Conservation (phyloP, 208 protist genomes). For the Wallacemonas collosoma region DNA sequence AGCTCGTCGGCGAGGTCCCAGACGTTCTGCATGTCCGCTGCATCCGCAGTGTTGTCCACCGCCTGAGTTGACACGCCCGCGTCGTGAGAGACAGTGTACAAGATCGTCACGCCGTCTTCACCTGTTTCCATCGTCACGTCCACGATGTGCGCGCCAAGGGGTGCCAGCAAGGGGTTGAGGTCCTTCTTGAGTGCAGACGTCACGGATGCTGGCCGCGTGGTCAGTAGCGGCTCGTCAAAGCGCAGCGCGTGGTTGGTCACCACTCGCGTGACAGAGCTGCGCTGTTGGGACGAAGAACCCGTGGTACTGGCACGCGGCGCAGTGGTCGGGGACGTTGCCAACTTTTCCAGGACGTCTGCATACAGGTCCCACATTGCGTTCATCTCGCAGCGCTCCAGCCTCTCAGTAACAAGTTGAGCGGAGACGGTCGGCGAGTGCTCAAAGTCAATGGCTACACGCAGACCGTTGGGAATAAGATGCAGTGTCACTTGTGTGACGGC, state of each 20-base stretch:
- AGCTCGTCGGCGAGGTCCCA: conserved; percentile 15
- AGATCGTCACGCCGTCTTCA: conserved; percentile 7
- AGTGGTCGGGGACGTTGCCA: not conserved
- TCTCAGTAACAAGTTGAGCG: conserved; percentile 4
- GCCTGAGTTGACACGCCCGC: not conserved
- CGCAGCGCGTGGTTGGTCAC: conserved; percentile 9
- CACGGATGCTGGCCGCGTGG: not conserved
- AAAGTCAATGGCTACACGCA: conserved; percentile 7
- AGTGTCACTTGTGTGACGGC: not conserved
- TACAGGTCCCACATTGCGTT: conserved; percentile 8
- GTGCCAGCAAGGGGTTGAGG: conserved; percentile 2
- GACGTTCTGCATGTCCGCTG: conserved; percentile 7
- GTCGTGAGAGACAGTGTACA: conserved; percentile 13
- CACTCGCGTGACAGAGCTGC: not conserved
- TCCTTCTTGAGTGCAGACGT: conserved; percentile 10
- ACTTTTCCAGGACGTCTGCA: not conserved
- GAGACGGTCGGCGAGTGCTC: conserved; percentile 3
- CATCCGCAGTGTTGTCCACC: not conserved
- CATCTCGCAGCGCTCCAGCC: conserved; percentile 12
- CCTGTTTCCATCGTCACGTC: not conserved
- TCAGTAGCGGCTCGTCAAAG: conserved; percentile 11
- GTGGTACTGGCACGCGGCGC: too few relatives aligned
- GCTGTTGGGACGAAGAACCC: not conserved
- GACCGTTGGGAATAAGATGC: not conserved
- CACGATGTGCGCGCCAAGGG: not conserved